A percentile compares a stretch with the other conserved stretches of the same genome.
Conservation (phyloP, 2,329 filamentous ascomycete species). For the Nemania bipapillata region DNA sequence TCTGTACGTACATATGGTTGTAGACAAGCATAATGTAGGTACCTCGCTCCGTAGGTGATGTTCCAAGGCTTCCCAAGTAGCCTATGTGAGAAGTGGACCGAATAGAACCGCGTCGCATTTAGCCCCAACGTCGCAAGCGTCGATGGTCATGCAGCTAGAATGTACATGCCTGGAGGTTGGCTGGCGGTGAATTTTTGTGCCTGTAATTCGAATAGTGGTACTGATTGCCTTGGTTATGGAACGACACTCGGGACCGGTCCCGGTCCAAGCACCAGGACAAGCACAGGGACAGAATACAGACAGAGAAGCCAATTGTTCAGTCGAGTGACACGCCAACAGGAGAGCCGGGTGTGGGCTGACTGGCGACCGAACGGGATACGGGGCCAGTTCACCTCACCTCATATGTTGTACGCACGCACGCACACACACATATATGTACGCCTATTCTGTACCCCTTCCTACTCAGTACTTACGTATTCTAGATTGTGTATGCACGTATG, state of each 20-base stretch:
- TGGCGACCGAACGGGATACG: neutral
- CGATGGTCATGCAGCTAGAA: constrained; percentile 17
- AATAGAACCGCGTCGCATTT: constrained; percentile 26
- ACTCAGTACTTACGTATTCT: neutral
- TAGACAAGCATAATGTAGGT: neutral
- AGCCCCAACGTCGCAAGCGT: constrained; percentile 23
- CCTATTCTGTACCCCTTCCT: neutral
- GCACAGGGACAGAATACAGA: neutral
- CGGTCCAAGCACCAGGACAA: neutral
- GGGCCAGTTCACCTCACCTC: neutral
- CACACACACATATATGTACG: neutral
- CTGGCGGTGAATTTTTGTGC: constrained; percentile 12
- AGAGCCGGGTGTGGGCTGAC: neutral
- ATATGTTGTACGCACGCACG: neutral
- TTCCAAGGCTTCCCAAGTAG: neutral
- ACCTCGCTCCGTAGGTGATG: neutral
- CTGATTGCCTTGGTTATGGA: constrained; percentile 13
- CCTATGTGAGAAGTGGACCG: constrained; percentile 12
- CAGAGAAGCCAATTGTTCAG: constrained; percentile 9
- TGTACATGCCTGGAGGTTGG: constrained; percentile 4
- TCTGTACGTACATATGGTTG: neutral
- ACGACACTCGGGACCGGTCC: constrained; percentile 11
- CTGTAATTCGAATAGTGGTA: neutral
- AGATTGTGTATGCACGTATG: neutral
- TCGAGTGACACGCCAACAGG: constrained; percentile 7